Base-by-base conservation (phyloP, 257 asterid genomes). In the Leptodermis oblonga region DNA sequence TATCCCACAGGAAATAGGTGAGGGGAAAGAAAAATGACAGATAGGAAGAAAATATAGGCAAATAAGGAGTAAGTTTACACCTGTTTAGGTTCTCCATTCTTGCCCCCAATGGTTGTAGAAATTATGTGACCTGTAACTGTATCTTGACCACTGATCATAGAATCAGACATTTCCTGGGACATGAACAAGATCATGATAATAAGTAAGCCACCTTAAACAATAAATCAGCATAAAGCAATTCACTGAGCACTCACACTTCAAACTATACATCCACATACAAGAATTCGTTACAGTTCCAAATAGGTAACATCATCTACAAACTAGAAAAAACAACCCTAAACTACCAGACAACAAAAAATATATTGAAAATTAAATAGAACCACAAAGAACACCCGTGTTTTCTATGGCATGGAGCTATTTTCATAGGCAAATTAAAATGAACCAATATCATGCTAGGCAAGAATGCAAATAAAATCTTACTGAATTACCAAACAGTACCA, bases 61-160 rank as follows among this genome's bases (percentile, higher is more conserved):
- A 5, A 20, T 20, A 49, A 37, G 36, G 15, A 52, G 15, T 5
- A 26, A 34, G 14, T 9, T 6, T 65, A 70, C 66, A 92, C 97
- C 96, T 86, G 96, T 87, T 92, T 92, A 34, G 95, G 97, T 70
- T 92, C 95, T 80, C 96, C 97, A 85, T 92, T 87, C 84, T 89
- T 92, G 69, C 97, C 96, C 66, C 97, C 97, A 54, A 92, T 89
- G 71, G 96, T 89, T 67, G 95, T 87, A 34, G 96, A 89, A 76
- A 92, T 92, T 78, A 92, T 89, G 81, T 92, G 95, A 62, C 97
- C 97, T 11, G 96, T 92, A 23, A 91, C 90, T 1, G 92, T 84
- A 60, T 80, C 93, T 39, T 82, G 88, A 62, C 83, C 89, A 70
- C 86, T 91, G 84, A 88, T 77, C 55, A 86, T 84, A 71, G 90